These are phyloP conservation scores for Cladosporium sp. DNA, from an alignment of 2,329 filamentous ascomycete genomes.

Conservation along the genomic window DNA sequence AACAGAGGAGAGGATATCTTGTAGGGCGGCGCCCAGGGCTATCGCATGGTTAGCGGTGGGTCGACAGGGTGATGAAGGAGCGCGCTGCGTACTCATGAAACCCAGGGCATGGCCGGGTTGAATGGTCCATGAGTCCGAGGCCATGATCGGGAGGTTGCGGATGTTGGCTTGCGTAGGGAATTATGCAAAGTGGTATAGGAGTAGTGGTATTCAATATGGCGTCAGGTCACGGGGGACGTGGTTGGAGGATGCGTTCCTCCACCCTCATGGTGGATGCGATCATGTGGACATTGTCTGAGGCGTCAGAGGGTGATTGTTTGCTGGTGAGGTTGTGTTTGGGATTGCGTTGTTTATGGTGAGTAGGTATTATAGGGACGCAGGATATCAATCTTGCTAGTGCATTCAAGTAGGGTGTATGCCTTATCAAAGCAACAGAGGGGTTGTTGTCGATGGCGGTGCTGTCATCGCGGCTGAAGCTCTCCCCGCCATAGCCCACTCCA, in stretches of 20 bases:
- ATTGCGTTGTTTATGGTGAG: background rate
- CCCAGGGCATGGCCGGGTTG: conserved; percentile 31
- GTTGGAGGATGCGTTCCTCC: conserved; percentile 14
- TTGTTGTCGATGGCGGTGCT: background rate
- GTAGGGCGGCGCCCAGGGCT: conserved; percentile 87
- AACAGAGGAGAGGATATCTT: conserved; percentile 80
- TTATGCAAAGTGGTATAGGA: background rate
- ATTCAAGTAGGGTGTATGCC: background rate
- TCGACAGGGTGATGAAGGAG: background rate
- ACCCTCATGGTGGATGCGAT: conserved; percentile 12
- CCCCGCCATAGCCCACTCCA: background rate
- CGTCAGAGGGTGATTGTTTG: background rate
- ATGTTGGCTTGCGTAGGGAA: background rate
- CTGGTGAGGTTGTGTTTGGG: background rate
- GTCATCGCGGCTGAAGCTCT: background rate
- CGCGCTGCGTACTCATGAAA: conserved; percentile 35
- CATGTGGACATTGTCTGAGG: conserved; percentile 11
- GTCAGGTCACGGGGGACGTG: conserved; percentile 14
- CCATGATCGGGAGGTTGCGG: conserved; percentile 13
- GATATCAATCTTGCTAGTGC: too few species aligned
- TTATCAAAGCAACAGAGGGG: background rate
- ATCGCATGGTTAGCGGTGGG: conserved; percentile 14
- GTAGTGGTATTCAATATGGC: background rate
- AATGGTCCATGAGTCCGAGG: conserved; percentile 13
- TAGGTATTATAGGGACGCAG: too few species aligned